These are phyloP conservation scores for Lunularia cruciata DNA, from an alignment of 225 moss, liverwort and hornwort species.

Conservation along the genomic window DNA sequence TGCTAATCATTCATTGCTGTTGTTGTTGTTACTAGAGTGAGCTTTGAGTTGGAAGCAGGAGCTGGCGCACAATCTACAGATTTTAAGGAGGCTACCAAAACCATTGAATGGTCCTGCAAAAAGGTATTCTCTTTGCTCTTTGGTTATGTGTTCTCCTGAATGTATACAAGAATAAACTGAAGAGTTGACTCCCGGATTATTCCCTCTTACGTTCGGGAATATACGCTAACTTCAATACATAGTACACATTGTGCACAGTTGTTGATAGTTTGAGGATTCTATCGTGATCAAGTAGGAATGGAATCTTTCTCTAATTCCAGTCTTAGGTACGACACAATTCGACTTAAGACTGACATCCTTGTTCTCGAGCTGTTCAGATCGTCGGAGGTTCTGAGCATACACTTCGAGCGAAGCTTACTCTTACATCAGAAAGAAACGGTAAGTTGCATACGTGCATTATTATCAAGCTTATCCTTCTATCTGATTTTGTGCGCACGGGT, in stretches of 20 bases:
- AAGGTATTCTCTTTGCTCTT: slow-evolving; percentile 48
- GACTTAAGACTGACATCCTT: no score
- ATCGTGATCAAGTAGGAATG: no score
- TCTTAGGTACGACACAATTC: no score
- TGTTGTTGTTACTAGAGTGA: slow-evolving; percentile 53
- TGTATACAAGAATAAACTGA: not conserved
- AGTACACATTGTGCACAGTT: no score
- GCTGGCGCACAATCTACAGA: slow-evolving; percentile 85
- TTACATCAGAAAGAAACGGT: slow-evolving; percentile 89
- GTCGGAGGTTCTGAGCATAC: slow-evolving; percentile 92
- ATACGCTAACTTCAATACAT: no score
- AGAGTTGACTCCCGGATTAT: no score
- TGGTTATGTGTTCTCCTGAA: not conserved
- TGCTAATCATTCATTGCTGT: no score
- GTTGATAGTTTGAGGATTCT: no score
- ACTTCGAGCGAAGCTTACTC: slow-evolving; percentile 80
- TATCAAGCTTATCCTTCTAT: no score
- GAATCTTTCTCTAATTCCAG: no score
- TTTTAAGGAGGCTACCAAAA: slow-evolving; percentile 85
- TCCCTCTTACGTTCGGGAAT: no score
- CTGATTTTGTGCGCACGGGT: no score
- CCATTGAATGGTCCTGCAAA: slow-evolving; percentile 86
- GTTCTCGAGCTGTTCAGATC: slow-evolving; percentile 60
- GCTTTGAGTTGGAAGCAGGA: slow-evolving; percentile 78
- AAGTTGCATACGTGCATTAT: slow-evolving; percentile 7